Percentiles rank a stretch among this genome's conserved stretches.
Conservation (phyloP, 2,329 filamentous ascomycete species). For the Monilinia fructigena region DNA sequence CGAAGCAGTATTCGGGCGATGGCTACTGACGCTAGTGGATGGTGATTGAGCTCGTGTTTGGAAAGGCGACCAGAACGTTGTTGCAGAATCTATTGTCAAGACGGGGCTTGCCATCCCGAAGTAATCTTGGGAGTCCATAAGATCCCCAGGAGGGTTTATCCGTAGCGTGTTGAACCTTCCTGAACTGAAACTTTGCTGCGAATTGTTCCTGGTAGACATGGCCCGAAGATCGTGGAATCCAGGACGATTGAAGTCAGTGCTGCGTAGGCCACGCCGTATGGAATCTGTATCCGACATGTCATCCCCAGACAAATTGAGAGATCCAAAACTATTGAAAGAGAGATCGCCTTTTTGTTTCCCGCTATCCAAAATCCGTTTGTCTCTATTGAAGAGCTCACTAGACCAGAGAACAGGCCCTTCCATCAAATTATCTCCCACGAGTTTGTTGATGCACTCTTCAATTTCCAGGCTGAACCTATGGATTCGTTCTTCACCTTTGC, state of each 20-base stretch:
- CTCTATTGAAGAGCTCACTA: conserved; percentile 80
- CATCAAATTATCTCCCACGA: conserved; percentile 79
- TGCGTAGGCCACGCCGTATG: conserved; percentile 40
- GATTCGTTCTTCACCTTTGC: conserved; percentile 89
- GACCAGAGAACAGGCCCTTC: conserved; percentile 90
- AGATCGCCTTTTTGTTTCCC: conserved; percentile 50
- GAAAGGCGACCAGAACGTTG: conserved; percentile 89
- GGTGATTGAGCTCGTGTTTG: conserved; percentile 63
- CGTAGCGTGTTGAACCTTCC: conserved; percentile 61
- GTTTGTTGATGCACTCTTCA: conserved; percentile 77
- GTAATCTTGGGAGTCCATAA: conserved; percentile 68
- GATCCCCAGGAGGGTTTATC: conserved; percentile 59
- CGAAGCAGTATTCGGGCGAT: conserved; percentile 63
- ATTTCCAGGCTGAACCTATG: conserved; percentile 92
- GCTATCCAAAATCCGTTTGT: conserved; percentile 57
- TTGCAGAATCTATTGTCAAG: conserved; percentile 69
- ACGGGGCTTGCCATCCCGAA: conserved; percentile 68
- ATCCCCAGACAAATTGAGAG: conserved; percentile 49
- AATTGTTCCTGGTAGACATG: conserved; percentile 60
- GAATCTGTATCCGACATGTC: conserved; percentile 39
- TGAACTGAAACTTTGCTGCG: conserved; percentile 69
- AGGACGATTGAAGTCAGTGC: conserved; percentile 48
- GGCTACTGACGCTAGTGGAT: conserved; percentile 59
- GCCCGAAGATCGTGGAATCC: conserved; percentile 57
- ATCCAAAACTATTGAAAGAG: conserved; percentile 48